Base-by-base conservation (phyloP, 1,284 basidiomycete species). In the Ustilago esculenta region DNA sequence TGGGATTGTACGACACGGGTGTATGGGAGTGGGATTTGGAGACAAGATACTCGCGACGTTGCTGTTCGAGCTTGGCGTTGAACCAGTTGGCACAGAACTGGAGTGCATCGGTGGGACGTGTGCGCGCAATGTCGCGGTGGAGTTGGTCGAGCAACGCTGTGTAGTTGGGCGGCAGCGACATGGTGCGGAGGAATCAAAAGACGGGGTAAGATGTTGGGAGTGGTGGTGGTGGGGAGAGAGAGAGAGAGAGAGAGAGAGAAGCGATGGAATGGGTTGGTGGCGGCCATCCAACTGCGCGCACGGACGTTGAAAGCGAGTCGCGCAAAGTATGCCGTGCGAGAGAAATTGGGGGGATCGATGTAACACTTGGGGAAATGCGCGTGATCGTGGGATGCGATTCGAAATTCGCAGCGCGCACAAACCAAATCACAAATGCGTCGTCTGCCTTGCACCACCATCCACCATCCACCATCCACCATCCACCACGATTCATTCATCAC, bases 31-130 rank as follows among this genome's bases (percentile, higher is more conserved):
- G 12, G 15, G 45, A 15, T 4, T 42, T 44, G 54, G 85, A 85
- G 5, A 85, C 81, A 17, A 64, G 45, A 42, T 90, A 85, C 49
- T 87, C 82, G 84, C 91, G 88, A 61, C 90, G 87, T 80, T 94
- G 90, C 80, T 94, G 88, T 80, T 93, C 90, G 56, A 94, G 85
- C 58, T 91, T 87, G 58, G 86, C 85, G 80, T 94, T 91, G 85
- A 97, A 97, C 94, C 94, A 98, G 81, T 90, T 93, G 47, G 94
- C 90, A 79, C 92, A 95, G 85, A 92, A 97, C 83, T 97, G 94
- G 47, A 96, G 88, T 4, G 90, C 87, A 80, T 97, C 94, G 74
- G 87, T 87, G 17, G 94, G 94, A 77, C 92, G 90, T 15, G 89
- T 90, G 67, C 91, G 88, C 34, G 90, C 86, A 43, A 88, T 88